Base-by-base conservation (phyloP, 495 filamentous ascomycete genomes). In the Corynascus novoguineensis region DNA sequence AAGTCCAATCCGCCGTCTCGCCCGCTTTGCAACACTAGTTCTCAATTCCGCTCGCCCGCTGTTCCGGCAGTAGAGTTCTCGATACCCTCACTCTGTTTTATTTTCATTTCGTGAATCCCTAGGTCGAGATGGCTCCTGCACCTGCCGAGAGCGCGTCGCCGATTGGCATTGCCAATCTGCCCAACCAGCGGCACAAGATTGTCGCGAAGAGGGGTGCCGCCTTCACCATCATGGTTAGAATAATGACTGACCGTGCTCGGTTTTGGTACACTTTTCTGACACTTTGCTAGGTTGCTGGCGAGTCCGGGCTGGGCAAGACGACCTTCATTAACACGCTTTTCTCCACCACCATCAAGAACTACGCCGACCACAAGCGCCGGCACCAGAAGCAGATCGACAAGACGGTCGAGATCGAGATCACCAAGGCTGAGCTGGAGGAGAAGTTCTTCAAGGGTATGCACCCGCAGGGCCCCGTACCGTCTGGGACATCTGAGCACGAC, bases 251-350 rank as follows among this genome's bases (percentile, higher is more conserved):
- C n/a, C 12, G 35, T 27, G 14, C 31, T 25, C n/a, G 29, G 1
- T 6, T 15, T 12, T 10, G 15, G 41, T 7, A 40, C 35, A 28
- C 6, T n/a, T 3, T 58, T 37, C 59, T 42, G 25, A 60, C 42
- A 17, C 32, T 12, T 8, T 59, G 8, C 24, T 64, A 95, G 89
- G 89, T 97, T 76, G 93, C 95, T 78, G 93, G 93, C 74, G 93
- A 98, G 80, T 97, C 95, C 63, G 93, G 93, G 61, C 76, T 98
- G 64, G 93, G 93, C 77, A 98, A 98, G 83, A 98, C 93, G 15
- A 98, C 93, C 60, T 98, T 98, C 78, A 97, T 98, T 85, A 98
- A 98, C 85, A 98, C 93, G 50, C 83, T 98, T 32, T 98, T 98
- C 79, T 97, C 93, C 48, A 98, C 93, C 58, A 98, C 93, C 64